Conservation (phyloP, 306 rosid genomes). For the Cicer chorassanicum region DNA sequence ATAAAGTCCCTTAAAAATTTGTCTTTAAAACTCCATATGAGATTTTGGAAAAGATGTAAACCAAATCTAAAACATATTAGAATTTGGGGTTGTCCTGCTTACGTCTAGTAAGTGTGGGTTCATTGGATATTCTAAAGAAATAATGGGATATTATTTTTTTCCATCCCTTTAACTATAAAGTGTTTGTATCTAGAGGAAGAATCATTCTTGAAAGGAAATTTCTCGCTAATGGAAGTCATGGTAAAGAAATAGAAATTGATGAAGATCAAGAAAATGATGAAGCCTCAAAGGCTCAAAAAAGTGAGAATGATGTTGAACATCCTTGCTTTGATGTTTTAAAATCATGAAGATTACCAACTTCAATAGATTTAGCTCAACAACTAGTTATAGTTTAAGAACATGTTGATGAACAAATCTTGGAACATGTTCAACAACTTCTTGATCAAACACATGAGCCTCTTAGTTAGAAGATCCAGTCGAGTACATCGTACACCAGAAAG, state of each 20-base stretch:
- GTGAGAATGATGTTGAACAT: neutral
- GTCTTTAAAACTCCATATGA: neutral
- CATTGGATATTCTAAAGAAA: constrained; percentile 16
- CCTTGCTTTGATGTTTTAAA: neutral
- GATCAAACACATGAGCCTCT: neutral
- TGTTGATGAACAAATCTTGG: neutral
- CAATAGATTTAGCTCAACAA: neutral
- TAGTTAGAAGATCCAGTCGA: neutral
- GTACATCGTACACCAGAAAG: neutral
- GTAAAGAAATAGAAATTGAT: constrained; percentile 3
- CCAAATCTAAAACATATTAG: constrained; percentile 2
- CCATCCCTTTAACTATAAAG: neutral
- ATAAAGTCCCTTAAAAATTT: constrained; percentile 7
- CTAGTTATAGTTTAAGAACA: neutral
- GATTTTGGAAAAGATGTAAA: neutral
- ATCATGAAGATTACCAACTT: neutral
- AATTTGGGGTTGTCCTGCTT: neutral
- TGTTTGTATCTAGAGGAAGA: neutral
- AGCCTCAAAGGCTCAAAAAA: neutral
- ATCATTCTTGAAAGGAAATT: neutral
- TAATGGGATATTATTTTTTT: constrained; percentile 6
- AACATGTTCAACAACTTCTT: neutral
- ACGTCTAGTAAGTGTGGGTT: neutral
- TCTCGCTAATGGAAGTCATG: neutral
- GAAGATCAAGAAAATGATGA: neutral